Base-by-base conservation (phyloP, 2,329 filamentous ascomycete species). In the Trichophyton mentagrophytes region DNA sequence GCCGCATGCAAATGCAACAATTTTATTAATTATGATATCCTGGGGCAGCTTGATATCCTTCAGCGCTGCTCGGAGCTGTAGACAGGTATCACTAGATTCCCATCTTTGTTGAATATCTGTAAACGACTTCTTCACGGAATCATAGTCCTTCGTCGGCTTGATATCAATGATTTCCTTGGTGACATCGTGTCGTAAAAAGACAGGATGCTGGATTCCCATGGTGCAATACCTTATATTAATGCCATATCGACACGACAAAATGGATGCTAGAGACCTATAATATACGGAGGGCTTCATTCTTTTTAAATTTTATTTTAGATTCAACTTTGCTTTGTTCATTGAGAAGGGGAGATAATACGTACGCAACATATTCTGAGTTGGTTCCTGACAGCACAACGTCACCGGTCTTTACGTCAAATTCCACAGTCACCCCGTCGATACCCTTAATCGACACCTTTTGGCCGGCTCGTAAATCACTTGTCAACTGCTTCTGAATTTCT, bases 1-100 rank as follows among this genome's bases (percentile, higher is more conserved):
- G 9, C 49, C 62, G 13, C 49, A 62, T 47, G 57, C 59, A 57
- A 64, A 58, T 6, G 25, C 64, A 57, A 64, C 20, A 30, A 64
- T 64, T 27, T 64, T 64, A 17, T 27, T 33, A 36, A 64, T 47
- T 15, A 53, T 44, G 22, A 53, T 8, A 15, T n/a, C 22, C 2
- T 9, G 49, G n/a, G 27, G 61, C 13, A 17, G n/a, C 2, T 46
- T 20, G 17, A 33, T 11, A n/a, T 20, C 25, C 8, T 17, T 58
- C 38, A 65, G 33, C 6, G 20, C 49, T 11, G 57, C 36, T 33
- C 27, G 51, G 20, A 64, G 22, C 13, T 60, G 22, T 40, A 30
- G 33, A 27, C 62, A 65, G 7, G 55, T 3, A 30, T 61, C 44
- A 15, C 57, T 62, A 6, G 33, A n/a, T 30, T 64, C 59, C 62